Percentiles rank a stretch among this genome's conserved stretches.
These are phyloP conservation scores for Solanum paucissectum DNA, from an alignment of 257 asterid species.

Conservation along the genomic window DNA sequence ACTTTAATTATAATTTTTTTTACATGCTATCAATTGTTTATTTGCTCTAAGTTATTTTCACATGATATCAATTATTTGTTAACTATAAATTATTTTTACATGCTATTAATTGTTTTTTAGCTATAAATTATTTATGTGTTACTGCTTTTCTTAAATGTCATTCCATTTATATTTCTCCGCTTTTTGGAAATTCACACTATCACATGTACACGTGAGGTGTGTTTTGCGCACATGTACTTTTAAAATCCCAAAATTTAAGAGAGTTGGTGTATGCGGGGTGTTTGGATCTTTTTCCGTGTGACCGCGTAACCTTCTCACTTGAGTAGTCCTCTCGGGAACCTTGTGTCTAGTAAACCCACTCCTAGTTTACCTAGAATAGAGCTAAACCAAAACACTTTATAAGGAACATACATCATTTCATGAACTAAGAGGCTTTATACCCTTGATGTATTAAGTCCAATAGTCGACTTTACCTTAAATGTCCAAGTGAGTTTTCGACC, in stretches of 20 bases:
- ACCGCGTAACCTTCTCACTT: not conserved
- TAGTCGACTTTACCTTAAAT: not conserved
- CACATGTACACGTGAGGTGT: not conserved
- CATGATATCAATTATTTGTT: no score
- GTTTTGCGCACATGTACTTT: not conserved
- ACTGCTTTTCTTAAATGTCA: not conserved
- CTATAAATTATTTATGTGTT: not conserved
- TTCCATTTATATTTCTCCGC: not conserved
- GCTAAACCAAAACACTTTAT: not conserved
- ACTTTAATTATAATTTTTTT: not conserved
- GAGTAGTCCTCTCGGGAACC: not conserved
- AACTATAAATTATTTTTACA: not conserved
- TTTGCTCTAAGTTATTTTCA: no score
- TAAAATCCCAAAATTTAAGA: no score
- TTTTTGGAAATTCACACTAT: not conserved
- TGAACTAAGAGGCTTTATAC: not conserved
- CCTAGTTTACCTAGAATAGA: not conserved
- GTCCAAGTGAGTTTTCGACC: not conserved
- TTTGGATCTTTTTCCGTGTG: not conserved
- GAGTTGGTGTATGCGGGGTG: not conserved
- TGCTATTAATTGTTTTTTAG: no score
- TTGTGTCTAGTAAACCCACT: not conserved
- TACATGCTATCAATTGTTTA: no score
- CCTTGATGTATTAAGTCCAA: not conserved
- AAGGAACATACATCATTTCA: not conserved